phyloP scores from a whole-genome alignment of 169 alveolate species.

The Eimeria tenella region DNA sequence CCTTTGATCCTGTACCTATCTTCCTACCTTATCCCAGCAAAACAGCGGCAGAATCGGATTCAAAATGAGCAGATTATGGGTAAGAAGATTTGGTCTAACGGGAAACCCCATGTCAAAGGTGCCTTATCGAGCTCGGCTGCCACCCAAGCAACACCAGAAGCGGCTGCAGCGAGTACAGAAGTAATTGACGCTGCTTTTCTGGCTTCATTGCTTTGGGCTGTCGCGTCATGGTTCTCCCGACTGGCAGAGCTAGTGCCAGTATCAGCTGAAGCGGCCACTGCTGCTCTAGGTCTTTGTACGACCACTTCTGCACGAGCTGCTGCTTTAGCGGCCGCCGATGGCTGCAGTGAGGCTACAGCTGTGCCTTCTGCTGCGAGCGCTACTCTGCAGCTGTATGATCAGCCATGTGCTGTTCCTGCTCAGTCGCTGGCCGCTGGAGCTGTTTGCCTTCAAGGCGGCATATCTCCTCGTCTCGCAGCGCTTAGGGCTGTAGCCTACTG shows the following conservation, averaged over 20 bases:
- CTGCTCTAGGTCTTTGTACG: slow-evolving; percentile 19
- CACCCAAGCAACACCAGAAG: background rate
- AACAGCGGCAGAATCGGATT: background rate
- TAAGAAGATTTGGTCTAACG: background rate
- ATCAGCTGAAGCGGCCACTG: slow-evolving; percentile 35
- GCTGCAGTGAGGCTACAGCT: slow-evolving; percentile 1
- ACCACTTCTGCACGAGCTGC: slow-evolving; percentile 27
- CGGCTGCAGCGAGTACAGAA: background rate
- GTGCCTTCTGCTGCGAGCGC: background rate
- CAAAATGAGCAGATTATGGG: background rate
- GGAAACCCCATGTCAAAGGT: background rate
- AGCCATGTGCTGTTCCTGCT: background rate
- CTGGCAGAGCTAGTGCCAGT: slow-evolving; percentile 48
- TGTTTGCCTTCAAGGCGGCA: background rate
- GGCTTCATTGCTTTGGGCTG: slow-evolving; percentile 8
- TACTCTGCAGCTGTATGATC: background rate
- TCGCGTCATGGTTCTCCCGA: slow-evolving; percentile 33
- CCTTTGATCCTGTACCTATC: slow-evolving; percentile 16
- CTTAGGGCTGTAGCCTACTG: slow-evolving; percentile 42
- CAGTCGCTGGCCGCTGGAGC: slow-evolving; percentile 4
- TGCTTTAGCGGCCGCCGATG: slow-evolving; percentile 1
- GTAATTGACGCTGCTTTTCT: background rate
- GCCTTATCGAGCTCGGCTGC: background rate
- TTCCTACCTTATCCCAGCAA: background rate
- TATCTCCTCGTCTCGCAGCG: slow-evolving; percentile 32